Evolutionary conservation across 192 early-diverging fungal species (phyloP), one percentile per base, ranked within the genome.

Genomic region (Coemansia guatemalensis): DNA sequence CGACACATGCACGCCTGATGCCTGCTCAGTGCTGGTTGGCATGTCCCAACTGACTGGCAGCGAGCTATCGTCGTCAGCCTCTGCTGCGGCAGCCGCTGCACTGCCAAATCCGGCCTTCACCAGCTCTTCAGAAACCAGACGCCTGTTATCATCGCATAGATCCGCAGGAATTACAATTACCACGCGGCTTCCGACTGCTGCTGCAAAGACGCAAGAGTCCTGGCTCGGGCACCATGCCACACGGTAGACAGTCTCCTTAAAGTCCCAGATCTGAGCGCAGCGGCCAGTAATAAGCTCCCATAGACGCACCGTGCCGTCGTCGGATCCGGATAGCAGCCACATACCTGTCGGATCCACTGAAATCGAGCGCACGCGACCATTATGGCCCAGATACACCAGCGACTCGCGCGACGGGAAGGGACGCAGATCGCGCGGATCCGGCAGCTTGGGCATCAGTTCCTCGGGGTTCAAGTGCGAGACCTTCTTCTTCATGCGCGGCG

Each of bases 271-370:
- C 48, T 85, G 76, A 53, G 97, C 81, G 71, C 91, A 94, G 49
- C 95, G 88, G 24, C 94, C 95, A 6, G 95, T 94, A 21, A 85
- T 66, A 14, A 98, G 71, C 81, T 99, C 97, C 94, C 94, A 99
- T 25, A 96, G 63, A 14, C 90, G 85, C 53, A 95, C 87, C 23
- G 92, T 91, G 27, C 86, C 73, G 74, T 99, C 97, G 65, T 99
- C 96, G 5, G 89, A 88, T 48, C 95, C 95, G 5, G 96, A 93
- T 17, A 89, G 81, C 41, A 97, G 74, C 85, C 87, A 98, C 60
- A 93, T 82, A n/a, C 97, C 97, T 30, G 87, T 85, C 17, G 96
- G 96, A 73, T 97, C 93, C 2, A 97, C 74, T n/a, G 93, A 91
- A 52, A 95, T 82, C 14, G 72, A 76, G 26, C 96, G 88, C 48